phyloP scores from a whole-genome alignment of 106 monocot species.

The Hemerocallis citrina region DNA sequence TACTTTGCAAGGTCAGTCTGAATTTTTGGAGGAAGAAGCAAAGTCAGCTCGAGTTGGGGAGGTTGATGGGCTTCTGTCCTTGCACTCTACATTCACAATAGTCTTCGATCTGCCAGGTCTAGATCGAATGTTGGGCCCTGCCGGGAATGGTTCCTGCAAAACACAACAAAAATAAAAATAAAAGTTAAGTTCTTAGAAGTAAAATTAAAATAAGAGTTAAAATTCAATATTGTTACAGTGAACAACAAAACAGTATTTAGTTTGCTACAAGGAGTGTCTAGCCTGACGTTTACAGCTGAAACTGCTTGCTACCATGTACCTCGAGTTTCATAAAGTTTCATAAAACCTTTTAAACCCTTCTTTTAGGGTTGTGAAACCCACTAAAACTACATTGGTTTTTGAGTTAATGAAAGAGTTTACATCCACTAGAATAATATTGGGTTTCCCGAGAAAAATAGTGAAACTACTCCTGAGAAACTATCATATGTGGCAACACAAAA shows the following conservation, averaged over 20 bases:
- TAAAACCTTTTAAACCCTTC: no score
- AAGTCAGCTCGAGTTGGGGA: constrained; percentile 21
- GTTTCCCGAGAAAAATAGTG: no score
- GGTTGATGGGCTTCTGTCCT: constrained; percentile 16
- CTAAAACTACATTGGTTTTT: neutral
- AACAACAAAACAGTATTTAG: no score
- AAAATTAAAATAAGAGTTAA: neutral
- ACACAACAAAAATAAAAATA: neutral
- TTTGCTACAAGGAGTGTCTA: no score
- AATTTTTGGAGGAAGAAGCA: constrained; percentile 25
- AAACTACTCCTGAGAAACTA: no score
- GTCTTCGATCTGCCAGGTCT: constrained; percentile 38
- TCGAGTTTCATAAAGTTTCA: no score
- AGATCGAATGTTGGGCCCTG: constrained; percentile 45
- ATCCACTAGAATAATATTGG: neutral
- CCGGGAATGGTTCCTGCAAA: constrained; percentile 51
- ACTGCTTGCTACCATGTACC: no score
- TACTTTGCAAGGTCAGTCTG: constrained; percentile 21
- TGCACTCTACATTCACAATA: constrained; percentile 7
- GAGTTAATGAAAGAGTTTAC: no score
- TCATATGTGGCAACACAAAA: no score
- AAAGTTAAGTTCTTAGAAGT: neutral
- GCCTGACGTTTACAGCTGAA: no score
- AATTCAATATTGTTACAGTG: no score
- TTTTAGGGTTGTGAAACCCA: neutral